Percentiles rank a stretch among this genome's conserved stretches.
Conservation (phyloP, 2,329 filamentous ascomycete species). For the Scopulariopsis brevicaulis region DNA sequence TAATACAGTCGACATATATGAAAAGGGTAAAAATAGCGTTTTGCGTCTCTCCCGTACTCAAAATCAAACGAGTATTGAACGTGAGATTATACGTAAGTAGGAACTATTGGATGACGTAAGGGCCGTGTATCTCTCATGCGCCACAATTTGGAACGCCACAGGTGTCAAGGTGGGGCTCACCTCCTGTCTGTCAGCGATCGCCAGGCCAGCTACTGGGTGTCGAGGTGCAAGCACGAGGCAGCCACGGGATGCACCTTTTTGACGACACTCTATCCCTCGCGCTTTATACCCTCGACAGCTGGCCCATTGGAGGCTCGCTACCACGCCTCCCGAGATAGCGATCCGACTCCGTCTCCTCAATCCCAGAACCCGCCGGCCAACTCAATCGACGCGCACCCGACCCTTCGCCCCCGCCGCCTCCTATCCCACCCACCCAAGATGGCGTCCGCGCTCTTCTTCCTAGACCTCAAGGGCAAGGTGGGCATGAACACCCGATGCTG, state of each 20-base stretch:
- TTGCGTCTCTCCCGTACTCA: too few relatives aligned
- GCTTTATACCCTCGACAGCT: neutral
- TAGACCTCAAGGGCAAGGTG: constrained; percentile 99
- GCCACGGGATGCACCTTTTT: neutral
- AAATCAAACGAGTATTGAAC: too few relatives aligned
- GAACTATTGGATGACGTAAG: too few relatives aligned
- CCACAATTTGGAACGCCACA: too few relatives aligned
- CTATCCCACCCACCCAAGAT: constrained; percentile 39
- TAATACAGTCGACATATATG: too few relatives aligned
- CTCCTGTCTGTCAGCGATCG: neutral
- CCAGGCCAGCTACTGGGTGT: neutral
- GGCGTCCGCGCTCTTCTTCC: constrained; percentile 97
- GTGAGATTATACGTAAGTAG: too few relatives aligned
- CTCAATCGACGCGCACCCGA: neutral
- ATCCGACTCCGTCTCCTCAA: neutral
- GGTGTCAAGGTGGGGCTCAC: too few relatives aligned
- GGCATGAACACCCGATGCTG: constrained; percentile 3
- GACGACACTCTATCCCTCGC: neutral
- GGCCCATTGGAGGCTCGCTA: neutral
- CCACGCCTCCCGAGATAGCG: neutral
- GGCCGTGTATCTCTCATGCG: too few relatives aligned
- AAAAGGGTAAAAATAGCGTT: too few relatives aligned
- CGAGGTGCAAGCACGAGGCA: neutral
- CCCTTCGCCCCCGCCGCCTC: constrained; percentile 13
- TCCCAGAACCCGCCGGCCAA: neutral